These are phyloP conservation scores for Pythium insidiosum DNA, from an alignment of 352 stramenopile genomes.

Conservation along the genomic window DNA sequence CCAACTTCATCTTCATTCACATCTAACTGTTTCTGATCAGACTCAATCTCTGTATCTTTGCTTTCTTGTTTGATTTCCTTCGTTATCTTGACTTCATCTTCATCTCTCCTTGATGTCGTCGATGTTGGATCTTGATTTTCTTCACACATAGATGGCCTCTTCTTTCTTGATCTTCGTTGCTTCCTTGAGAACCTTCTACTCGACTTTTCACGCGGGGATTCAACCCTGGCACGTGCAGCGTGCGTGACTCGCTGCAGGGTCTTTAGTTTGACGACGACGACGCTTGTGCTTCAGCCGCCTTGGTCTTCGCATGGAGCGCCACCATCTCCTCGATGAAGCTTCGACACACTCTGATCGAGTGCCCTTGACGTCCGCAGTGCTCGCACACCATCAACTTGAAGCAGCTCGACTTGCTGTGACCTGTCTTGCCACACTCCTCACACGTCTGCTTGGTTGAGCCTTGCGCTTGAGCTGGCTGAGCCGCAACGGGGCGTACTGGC, in stretches of 20 bases:
- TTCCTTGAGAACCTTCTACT: background rate
- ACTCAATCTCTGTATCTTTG: background rate
- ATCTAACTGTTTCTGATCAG: background rate
- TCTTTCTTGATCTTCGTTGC: background rate
- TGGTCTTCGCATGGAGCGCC: background rate
- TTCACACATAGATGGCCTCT: background rate
- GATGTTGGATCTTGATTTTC: background rate
- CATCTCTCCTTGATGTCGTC: background rate
- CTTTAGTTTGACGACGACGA: constrained; percentile 1
- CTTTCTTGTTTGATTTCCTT: too few relatives aligned
- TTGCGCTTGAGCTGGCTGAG: background rate
- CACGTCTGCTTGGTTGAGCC: background rate
- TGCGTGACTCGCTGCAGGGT: background rate
- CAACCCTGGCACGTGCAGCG: constrained; percentile 1
- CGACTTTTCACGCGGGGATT: background rate
- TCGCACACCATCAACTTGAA: constrained; percentile 1
- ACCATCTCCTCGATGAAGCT: constrained; percentile 4
- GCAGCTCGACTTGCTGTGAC: constrained; percentile 3
- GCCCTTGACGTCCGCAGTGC: background rate
- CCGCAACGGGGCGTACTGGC: background rate
- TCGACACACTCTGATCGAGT: background rate
- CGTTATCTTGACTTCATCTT: background rate
- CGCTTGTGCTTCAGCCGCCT: background rate
- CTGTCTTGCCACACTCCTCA: constrained; percentile 2
- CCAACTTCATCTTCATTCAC: background rate